Conservation (phyloP, 345 rosid genomes). For the Alliaria petiolata region DNA sequence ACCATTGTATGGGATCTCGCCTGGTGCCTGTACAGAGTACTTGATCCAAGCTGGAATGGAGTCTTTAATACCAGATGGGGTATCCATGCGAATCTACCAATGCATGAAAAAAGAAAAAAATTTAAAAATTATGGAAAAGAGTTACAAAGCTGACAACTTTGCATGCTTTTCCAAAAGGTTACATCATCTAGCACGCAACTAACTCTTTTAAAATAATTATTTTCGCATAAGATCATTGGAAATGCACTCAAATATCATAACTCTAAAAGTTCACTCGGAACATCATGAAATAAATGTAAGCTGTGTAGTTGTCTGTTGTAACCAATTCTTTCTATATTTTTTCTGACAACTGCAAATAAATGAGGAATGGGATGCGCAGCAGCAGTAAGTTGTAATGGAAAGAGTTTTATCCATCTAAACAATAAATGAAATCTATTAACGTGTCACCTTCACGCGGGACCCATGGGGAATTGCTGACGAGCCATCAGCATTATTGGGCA, state of each 20-base stretch:
- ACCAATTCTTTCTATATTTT: neutral
- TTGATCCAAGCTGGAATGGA: slow-evolving; percentile 99
- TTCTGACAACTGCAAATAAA: slow-evolving; percentile 7
- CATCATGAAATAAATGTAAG: neutral
- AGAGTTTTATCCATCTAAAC: neutral
- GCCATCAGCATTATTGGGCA: slow-evolving; percentile 91
- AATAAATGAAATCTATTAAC: too few species aligned
- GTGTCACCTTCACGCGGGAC: slow-evolving; percentile 94
- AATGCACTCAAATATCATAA: neutral
- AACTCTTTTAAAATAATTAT: neutral
- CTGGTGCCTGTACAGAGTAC: slow-evolving; percentile 89
- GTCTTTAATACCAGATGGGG: slow-evolving; percentile 91
- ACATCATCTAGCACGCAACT: neutral
- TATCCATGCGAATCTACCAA: slow-evolving; percentile 87
- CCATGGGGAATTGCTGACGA: slow-evolving; percentile 92
- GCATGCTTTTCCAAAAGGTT: neutral
- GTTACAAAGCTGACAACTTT: neutral
- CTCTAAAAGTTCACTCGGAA: neutral
- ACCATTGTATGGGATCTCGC: slow-evolving; percentile 93
- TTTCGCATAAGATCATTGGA: neutral
- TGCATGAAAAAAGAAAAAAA: slow-evolving; percentile 10
- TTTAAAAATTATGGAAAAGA: neutral
- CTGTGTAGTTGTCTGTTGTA: neutral
- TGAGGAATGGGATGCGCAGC: neutral
- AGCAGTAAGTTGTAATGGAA: neutral